Evolutionary conservation across 1,284 basidiomycete genomes (phyloP).

Genomic region (Afroboletus lepidellus): DNA sequence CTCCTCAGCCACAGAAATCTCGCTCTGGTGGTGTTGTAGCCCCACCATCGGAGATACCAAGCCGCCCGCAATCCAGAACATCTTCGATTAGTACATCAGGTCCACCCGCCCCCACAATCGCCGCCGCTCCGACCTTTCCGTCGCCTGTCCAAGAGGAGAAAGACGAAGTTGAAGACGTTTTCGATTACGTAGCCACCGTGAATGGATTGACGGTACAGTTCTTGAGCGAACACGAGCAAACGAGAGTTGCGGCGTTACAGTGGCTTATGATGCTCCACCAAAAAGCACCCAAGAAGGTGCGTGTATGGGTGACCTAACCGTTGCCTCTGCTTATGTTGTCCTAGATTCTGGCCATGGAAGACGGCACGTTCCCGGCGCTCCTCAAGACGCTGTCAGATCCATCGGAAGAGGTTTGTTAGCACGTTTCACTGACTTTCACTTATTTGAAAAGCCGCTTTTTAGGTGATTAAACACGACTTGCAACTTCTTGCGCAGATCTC

Average conservation of each 20-base stretch:
- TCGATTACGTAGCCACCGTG: constrained; percentile 92
- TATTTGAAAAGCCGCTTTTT: background rate
- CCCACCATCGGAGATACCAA: constrained; percentile 30
- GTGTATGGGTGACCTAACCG: constrained; percentile 1
- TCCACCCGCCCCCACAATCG: constrained; percentile 13
- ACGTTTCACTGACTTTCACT: background rate
- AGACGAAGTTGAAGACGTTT: constrained; percentile 66
- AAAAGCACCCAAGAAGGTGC: constrained; percentile 91
- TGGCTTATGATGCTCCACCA: constrained; percentile 99
- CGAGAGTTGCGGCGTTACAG: constrained; percentile 91
- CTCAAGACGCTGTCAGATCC: constrained; percentile 96
- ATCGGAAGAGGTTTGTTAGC: constrained; percentile 77
- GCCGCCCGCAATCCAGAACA: constrained; percentile 56
- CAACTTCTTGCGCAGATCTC: constrained; percentile 97
- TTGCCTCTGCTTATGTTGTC: constrained; percentile 2
- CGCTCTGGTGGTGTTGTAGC: constrained; percentile 26
- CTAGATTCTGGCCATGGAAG: constrained; percentile 92
- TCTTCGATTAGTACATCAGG: constrained; percentile 41
- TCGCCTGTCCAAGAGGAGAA: constrained; percentile 32
- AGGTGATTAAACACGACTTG: constrained; percentile 95
- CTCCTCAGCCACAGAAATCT: constrained; percentile 31
- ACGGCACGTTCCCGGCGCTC: constrained; percentile 93
- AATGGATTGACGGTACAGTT: constrained; percentile 93
- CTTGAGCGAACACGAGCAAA: constrained; percentile 94
- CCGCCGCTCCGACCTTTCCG: constrained; percentile 28